phyloP scores from a whole-genome alignment of 352 stramenopile species.

The Globisporangium canariense region DNA sequence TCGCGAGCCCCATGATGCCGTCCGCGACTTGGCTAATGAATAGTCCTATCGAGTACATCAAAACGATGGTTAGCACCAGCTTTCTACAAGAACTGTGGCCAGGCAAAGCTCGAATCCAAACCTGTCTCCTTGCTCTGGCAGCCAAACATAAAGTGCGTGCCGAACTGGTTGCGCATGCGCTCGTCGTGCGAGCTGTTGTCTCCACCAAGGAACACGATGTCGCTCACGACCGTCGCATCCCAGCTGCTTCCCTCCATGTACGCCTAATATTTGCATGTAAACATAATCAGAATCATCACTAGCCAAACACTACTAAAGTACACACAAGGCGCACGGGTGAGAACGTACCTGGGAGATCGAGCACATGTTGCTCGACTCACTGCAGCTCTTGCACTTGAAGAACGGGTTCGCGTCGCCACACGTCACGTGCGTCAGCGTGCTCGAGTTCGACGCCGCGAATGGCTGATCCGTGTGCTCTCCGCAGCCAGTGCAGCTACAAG shows the following conservation, averaged over 20 bases:
- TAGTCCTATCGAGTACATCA: constrained; percentile 26
- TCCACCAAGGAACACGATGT: constrained; percentile 76
- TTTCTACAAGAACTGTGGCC: neutral
- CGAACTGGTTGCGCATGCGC: constrained; percentile 52
- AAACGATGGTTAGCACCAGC: neutral
- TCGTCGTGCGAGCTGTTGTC: constrained; percentile 45
- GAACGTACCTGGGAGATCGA: constrained; percentile 48
- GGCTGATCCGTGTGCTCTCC: constrained; percentile 72
- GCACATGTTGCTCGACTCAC: constrained; percentile 36
- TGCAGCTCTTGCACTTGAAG: constrained; percentile 64
- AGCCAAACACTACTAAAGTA: neutral
- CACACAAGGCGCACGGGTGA: neutral
- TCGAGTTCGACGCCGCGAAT: constrained; percentile 59
- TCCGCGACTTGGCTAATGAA: constrained; percentile 84
- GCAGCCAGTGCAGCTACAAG: constrained; percentile 50
- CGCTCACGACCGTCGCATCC: constrained; percentile 75
- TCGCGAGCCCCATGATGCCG: constrained; percentile 83
- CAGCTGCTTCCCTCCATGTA: constrained; percentile 88
- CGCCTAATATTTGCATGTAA: constrained; percentile 28
- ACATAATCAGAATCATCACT: neutral
- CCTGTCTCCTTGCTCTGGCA: constrained; percentile 74
- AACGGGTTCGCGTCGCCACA: constrained; percentile 37
- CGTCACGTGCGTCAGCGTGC: constrained; percentile 66
- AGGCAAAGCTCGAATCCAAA: constrained; percentile 1
- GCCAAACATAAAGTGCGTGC: constrained; percentile 79